phyloP scores from a whole-genome alignment of 2,329 filamentous ascomycete genomes.

The Venturia pyrina region DNA sequence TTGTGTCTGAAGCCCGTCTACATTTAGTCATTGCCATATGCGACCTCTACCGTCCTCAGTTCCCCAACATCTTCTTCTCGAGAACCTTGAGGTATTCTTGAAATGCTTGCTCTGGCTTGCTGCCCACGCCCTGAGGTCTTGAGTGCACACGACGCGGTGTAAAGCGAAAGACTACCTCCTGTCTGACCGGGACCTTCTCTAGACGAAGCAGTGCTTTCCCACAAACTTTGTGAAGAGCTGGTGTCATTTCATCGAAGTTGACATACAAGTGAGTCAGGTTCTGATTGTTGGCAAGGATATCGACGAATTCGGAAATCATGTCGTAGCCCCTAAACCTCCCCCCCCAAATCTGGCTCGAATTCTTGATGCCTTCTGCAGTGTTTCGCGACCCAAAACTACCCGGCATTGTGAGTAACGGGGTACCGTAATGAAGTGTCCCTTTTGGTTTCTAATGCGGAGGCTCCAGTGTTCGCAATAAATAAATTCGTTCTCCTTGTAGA shows the following conservation, averaged over 20 bases:
- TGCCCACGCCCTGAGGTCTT: no score
- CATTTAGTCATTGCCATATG: neutral
- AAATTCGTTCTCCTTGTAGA: no score
- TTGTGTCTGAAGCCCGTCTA: neutral
- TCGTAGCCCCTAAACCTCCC: no score
- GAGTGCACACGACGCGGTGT: neutral
- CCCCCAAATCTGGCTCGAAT: neutral
- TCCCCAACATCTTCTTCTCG: neutral
- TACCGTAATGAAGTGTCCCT: no score
- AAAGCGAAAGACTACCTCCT: neutral
- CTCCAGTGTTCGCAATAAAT: no score
- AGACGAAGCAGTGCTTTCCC: neutral
- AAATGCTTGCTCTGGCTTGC: no score
- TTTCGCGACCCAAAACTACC: no score
- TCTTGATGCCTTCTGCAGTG: neutral
- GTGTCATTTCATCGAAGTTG: neutral
- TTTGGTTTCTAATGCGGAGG: no score
- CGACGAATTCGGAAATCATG: neutral
- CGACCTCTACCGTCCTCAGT: neutral
- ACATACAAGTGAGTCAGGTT: neutral
- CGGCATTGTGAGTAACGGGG: no score
- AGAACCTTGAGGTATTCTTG: neutral
- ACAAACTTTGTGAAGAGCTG: neutral
- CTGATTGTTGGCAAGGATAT: neutral
- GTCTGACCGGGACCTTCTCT: neutral